phyloP scores from a whole-genome alignment of 148 eudicot species.

The Camellia sinensis region DNA sequence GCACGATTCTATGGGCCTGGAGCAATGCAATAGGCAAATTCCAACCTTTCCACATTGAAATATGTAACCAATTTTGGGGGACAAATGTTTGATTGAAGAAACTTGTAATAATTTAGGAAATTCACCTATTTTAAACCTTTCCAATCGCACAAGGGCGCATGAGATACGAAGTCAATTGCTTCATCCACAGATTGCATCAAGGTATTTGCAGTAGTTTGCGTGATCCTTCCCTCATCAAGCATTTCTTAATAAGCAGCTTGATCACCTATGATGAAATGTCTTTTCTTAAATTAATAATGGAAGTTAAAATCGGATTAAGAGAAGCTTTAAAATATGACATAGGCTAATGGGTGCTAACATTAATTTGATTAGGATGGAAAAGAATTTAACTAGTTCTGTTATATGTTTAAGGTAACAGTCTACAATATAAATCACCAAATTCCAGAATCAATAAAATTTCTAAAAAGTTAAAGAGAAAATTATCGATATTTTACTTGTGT shows the following conservation, averaged over 20 bases:
- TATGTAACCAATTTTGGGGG: slow-evolving; percentile 70
- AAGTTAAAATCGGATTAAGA: background rate
- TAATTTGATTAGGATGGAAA: background rate
- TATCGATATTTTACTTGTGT: no score
- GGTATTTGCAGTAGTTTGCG: slow-evolving; percentile 67
- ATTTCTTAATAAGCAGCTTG: slow-evolving; percentile 93
- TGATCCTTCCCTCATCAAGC: slow-evolving; percentile 95
- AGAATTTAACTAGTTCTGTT: background rate
- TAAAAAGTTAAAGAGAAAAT: no score
- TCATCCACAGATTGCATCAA: slow-evolving; percentile 9
- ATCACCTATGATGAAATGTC: slow-evolving; percentile 48
- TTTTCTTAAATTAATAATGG: background rate
- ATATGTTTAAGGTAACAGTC: background rate
- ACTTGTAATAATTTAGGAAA: slow-evolving; percentile 65
- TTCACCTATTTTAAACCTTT: slow-evolving; percentile 71
- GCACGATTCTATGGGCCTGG: slow-evolving; percentile 78
- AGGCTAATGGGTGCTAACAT: background rate
- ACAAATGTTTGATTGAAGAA: slow-evolving; percentile 58
- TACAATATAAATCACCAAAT: no score
- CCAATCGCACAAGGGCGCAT: slow-evolving; percentile 55
- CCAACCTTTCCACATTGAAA: slow-evolving; percentile 23
- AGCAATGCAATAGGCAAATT: slow-evolving; percentile 76
- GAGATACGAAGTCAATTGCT: no score
- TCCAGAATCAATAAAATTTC: no score
- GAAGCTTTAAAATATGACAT: background rate